phyloP scores from a whole-genome alignment of 2,329 filamentous ascomycete genomes.

The Chaetothyriales sp. region DNA sequence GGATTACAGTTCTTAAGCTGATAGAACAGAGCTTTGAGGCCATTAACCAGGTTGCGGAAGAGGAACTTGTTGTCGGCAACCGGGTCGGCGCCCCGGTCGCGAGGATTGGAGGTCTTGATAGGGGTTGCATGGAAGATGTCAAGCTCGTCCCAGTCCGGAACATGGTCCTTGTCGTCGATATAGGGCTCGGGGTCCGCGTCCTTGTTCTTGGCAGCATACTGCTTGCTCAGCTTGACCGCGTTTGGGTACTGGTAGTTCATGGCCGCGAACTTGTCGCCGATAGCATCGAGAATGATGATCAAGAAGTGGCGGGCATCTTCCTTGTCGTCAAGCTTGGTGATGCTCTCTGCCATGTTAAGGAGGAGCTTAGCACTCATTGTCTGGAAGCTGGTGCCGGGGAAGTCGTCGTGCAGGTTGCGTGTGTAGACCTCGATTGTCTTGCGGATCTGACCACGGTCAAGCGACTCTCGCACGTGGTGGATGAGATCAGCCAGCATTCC shows the following conservation, averaged over 20 bases:
- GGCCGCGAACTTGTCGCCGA: slow-evolving; percentile 91
- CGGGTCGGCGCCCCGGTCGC: slow-evolving; percentile 76
- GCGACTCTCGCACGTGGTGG: slow-evolving; percentile 83
- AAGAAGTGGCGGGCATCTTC: slow-evolving; percentile 87
- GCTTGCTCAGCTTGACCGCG: slow-evolving; percentile 77
- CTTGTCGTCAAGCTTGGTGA: slow-evolving; percentile 85
- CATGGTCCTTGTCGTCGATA: slow-evolving; percentile 62
- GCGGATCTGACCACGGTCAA: slow-evolving; percentile 79
- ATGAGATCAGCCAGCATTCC: slow-evolving; percentile 98
- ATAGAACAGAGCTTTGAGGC: slow-evolving; percentile 91
- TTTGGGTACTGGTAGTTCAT: slow-evolving; percentile 97
- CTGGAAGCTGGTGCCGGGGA: slow-evolving; percentile 95
- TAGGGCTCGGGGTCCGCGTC: slow-evolving; percentile 61
- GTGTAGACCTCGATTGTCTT: slow-evolving; percentile 96
- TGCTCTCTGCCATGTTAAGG: slow-evolving; percentile 96
- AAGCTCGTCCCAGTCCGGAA: slow-evolving; percentile 92
- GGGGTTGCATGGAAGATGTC: slow-evolving; percentile 95
- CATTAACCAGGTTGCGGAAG: slow-evolving; percentile 91
- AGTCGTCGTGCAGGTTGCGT: slow-evolving; percentile 84
- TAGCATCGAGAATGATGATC: slow-evolving; percentile 94
- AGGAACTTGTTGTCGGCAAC: slow-evolving; percentile 95
- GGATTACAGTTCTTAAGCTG: slow-evolving; percentile 84
- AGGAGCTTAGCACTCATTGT: slow-evolving; percentile 98
- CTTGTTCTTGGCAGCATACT: slow-evolving; percentile 50
- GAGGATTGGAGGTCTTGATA: slow-evolving; percentile 84